Base-by-base conservation (phyloP, 1,139 yeast genomes). In the Wickerhamomyces sp. region DNA sequence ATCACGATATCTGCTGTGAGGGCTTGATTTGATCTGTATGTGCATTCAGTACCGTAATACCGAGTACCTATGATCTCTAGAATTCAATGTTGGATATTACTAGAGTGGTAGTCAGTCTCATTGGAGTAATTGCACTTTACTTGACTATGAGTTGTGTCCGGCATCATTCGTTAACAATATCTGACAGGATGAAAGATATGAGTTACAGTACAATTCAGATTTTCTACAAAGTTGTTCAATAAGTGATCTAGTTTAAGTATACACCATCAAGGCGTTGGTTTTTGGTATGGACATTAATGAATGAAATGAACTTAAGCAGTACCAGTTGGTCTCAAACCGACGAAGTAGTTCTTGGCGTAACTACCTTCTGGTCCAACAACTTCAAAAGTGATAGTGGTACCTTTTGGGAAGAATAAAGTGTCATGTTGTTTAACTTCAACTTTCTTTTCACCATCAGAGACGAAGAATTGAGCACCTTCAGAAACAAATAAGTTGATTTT, bases 391-490 rank as follows among this genome's bases (percentile, higher is more conserved):
- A 81, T 74, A 41, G 85, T 79, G 44, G 78, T 66, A 24, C 87
- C 87, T 59, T 77, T 77, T 48, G 69, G 70, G 65, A 81, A 78
- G 70, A 72, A 79, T 54, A 81, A 71, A n/a, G 78, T 81, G 52
- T 81, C 88, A 44, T 84, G 84, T 41, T 81, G 81, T 44, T 69
- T 62, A 41, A 71, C 82, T 40, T 65, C 67, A 37, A 75, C 80
- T 47, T 71, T 70, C 56, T 67, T 66, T 14, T 86, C 86, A 38
- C 76, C 86, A 52, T 81, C 88, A 39, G 76, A 56, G 49, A 81
- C 68, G 41, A 66, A 66, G 67, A 76, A 77, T 34, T 51, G 47
- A 54, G 76, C 79, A 46, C 87, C 87, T 56, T 71, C 78, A 42
- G 45, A 42, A 21, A 75, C 79, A 57, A 78, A 84, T 49, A 80